Evolutionary conservation across 1,139 yeast species (phyloP).

Genomic region (Geotrichum citri-aurantii): DNA sequence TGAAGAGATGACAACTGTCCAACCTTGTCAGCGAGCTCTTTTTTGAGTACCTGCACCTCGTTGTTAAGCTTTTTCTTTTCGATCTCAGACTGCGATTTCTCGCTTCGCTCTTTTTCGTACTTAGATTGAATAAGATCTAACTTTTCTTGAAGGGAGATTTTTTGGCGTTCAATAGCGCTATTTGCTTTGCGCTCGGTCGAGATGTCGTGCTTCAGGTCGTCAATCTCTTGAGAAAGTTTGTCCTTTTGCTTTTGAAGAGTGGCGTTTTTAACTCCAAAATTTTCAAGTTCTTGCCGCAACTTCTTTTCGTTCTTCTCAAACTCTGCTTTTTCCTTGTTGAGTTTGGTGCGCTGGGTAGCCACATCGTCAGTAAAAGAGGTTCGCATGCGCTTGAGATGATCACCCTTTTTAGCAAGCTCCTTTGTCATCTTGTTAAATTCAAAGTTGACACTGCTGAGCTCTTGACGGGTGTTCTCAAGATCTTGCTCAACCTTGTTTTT

Average conservation of each 20-base stretch:
- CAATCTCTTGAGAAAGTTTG: slow-evolving; percentile 75
- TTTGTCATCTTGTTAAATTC: slow-evolving; percentile 29
- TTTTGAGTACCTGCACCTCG: slow-evolving; percentile 26
- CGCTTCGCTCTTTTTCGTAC: slow-evolving; percentile 27
- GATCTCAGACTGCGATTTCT: slow-evolving; percentile 30
- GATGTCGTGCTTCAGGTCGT: slow-evolving; percentile 45
- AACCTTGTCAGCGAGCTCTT: slow-evolving; percentile 28
- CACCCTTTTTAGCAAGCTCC: slow-evolving; percentile 25
- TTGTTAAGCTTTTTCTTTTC: slow-evolving; percentile 28
- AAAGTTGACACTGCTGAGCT: slow-evolving; percentile 23
- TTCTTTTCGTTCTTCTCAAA: slow-evolving; percentile 41
- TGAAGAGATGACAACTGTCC: slow-evolving; percentile 29
- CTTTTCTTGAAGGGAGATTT: slow-evolving; percentile 25
- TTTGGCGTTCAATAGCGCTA: slow-evolving; percentile 20
- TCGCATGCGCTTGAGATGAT: slow-evolving; percentile 38
- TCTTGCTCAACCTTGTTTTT: slow-evolving; percentile 30
- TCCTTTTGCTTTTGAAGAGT: slow-evolving; percentile 39
- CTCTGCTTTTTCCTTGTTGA: slow-evolving; percentile 31
- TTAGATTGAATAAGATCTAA: slow-evolving; percentile 24
- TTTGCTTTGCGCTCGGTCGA: slow-evolving; percentile 30
- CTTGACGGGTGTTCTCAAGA: slow-evolving; percentile 23
- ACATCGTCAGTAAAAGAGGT: slow-evolving; percentile 38
- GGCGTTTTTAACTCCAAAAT: slow-evolving; percentile 23
- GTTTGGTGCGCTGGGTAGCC: slow-evolving; percentile 41
- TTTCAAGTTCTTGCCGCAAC: slow-evolving; percentile 31